These are phyloP conservation scores for Sutorius australiensis DNA, from an alignment of 768 basidiomycete species.

Conservation along the genomic window DNA sequence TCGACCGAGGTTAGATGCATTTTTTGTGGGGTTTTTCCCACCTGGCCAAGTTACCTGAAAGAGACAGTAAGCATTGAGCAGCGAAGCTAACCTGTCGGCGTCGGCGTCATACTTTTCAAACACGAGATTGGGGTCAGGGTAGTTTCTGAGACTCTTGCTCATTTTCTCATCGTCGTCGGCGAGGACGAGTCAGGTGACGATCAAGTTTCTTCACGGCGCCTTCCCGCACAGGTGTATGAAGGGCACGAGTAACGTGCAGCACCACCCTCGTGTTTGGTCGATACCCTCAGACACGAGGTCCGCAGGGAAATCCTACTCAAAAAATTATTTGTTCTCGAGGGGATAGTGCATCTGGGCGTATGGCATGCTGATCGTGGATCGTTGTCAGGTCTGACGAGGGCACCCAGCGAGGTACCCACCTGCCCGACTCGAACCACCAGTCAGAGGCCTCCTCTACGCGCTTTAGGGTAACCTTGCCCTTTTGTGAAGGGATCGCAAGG, in stretches of 20 bases:
- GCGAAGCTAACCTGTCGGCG: slow-evolving; percentile 70
- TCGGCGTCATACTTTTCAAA: slow-evolving; percentile 93
- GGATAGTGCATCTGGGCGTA: slow-evolving; percentile 97
- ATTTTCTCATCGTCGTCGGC: slow-evolving; percentile 99
- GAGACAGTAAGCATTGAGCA: background rate
- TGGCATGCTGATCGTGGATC: slow-evolving; percentile 71
- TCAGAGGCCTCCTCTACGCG: slow-evolving; percentile 98
- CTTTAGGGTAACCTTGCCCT: slow-evolving; percentile 80
- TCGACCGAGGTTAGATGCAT: too few relatives aligned
- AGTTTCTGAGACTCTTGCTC: slow-evolving; percentile 97
- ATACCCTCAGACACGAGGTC: slow-evolving; percentile 98
- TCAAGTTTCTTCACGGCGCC: slow-evolving; percentile 98
- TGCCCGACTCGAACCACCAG: slow-evolving; percentile 99
- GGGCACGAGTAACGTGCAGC: slow-evolving; percentile 94
- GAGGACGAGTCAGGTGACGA: slow-evolving; percentile 92
- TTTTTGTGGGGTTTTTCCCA: too few relatives aligned
- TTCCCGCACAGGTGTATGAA: slow-evolving; percentile 92
- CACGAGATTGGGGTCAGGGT: slow-evolving; percentile 90
- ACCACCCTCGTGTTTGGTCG: slow-evolving; percentile 99
- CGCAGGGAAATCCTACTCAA: slow-evolving; percentile 84
- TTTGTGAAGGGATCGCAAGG: slow-evolving; percentile 92
- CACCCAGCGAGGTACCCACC: slow-evolving; percentile 44
- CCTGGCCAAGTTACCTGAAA: too few relatives aligned
- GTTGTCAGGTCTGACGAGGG: background rate
- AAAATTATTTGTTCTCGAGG: slow-evolving; percentile 91